Conservation (phyloP, 495 filamentous ascomycete genomes). For the Sporormia fimetaria region DNA sequence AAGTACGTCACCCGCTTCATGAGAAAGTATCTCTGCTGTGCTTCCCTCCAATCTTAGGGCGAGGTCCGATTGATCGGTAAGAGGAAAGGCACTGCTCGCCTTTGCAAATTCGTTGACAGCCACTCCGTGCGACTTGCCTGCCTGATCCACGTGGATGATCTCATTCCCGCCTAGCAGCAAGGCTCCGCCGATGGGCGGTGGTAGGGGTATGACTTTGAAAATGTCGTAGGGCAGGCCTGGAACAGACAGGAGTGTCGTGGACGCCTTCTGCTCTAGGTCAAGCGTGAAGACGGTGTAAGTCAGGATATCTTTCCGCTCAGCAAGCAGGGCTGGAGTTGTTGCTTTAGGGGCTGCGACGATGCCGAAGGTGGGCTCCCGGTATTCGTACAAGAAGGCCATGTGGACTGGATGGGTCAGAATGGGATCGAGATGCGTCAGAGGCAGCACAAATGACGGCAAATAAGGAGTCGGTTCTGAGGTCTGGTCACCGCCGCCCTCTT, state of each 20-base stretch:
- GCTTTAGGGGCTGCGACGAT: conserved; percentile 66
- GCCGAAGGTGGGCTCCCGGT: conserved; percentile 93
- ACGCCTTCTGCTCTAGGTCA: conserved; percentile 85
- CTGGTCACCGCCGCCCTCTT: conserved; percentile 41
- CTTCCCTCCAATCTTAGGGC: conserved; percentile 74
- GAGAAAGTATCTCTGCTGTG: conserved; percentile 59
- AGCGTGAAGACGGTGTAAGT: conserved; percentile 91
- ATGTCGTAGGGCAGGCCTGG: conserved; percentile 78
- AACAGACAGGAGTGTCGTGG: conserved; percentile 83
- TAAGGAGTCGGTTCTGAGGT: conserved; percentile 61
- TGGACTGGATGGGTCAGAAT: conserved; percentile 77
- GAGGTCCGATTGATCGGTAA: conserved; percentile 77
- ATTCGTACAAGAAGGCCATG: conserved; percentile 89
- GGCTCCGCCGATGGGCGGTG: conserved; percentile 76
- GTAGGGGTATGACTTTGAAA: conserved; percentile 71
- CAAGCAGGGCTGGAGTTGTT: conserved; percentile 59
- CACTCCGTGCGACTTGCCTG: conserved; percentile 83
- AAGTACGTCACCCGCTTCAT: conserved; percentile 67
- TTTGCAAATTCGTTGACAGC: conserved; percentile 87
- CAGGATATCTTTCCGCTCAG: conserved; percentile 70
- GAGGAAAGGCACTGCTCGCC: conserved; percentile 62
- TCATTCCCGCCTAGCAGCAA: conserved; percentile 81
- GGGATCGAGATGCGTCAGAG: conserved; percentile 76
- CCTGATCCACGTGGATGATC: conserved; percentile 90
- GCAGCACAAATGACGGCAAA: conserved; percentile 79